Base-by-base conservation (phyloP, 257 asterid species). In the Salvia miltiorrhiza region DNA sequence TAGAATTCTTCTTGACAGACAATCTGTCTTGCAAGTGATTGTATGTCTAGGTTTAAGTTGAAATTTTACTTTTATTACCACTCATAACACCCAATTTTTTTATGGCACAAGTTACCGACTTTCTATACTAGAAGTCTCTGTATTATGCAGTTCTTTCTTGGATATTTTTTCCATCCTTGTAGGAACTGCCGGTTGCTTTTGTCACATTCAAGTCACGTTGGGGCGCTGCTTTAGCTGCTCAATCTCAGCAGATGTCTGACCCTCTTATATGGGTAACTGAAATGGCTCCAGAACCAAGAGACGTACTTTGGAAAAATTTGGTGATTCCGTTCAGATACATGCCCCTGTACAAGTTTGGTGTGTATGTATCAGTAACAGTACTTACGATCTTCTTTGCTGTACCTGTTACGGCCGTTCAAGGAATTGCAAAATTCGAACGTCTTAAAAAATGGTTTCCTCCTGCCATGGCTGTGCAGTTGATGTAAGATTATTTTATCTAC, bases 231-330 rank as follows among this genome's bases (percentile, higher is more conserved):
- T 81, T 93, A 81, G 99, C 96, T 52, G 96, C 96, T 3, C 97
- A 93, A 70, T 88, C 99, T 77, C 96, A 90, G 84, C 99, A 90
- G 76, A 88, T 69, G 55, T 67, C 95, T 28, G 81, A 93, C 75
- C 99, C 99, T 8, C 64, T 88, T 63, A 41, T 81, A 24, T 90
- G 97, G 99, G 82, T 86, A 68, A 93, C 97, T 43, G 94, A 88
- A 82, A 78, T 85, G 84, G 97, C 99, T 71, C 99, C 97, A 53
- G 97, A 93, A 72, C 96, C 99, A 59, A 75, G 97, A 80, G 97
- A 90, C 17, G 96, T 93, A 11, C 73, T 88, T 21, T 93, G 99
- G 99, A 77, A 75, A 67, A 93, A 89, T 76, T 75, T 93, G 81
- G 66, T 87, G 30, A 76, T 77, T 83, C 91, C 85, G 4, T 83